phyloP scores from a whole-genome alignment of 2,329 filamentous ascomycete species.

The Fusarium lateritium region DNA sequence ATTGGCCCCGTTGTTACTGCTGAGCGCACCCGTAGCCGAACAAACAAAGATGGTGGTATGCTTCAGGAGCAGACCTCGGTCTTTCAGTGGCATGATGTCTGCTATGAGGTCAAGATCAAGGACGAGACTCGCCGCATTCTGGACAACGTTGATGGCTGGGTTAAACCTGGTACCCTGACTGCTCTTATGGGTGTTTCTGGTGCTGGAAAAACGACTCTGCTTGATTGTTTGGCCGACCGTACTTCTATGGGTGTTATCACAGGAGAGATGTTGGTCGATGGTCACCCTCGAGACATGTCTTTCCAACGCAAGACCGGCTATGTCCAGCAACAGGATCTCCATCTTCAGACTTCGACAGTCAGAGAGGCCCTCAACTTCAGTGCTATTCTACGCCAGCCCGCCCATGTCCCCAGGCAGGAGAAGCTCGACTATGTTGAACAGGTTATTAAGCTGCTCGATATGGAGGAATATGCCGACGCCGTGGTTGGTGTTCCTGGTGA shows the following conservation, averaged over 20 bases:
- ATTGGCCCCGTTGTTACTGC: constrained; percentile 65
- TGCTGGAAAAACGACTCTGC: constrained; percentile 93
- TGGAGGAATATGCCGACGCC: constrained; percentile 91
- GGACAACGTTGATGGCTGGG: constrained; percentile 91
- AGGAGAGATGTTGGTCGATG: constrained; percentile 82
- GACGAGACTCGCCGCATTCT: constrained; percentile 80
- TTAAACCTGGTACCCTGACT: constrained; percentile 91
- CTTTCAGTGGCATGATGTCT: constrained; percentile 89
- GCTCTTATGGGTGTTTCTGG: constrained; percentile 93
- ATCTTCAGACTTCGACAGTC: constrained; percentile 86
- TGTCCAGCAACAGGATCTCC: constrained; percentile 93
- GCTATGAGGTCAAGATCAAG: constrained; percentile 85
- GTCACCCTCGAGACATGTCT: constrained; percentile 78
- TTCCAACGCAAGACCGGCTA: constrained; percentile 96
- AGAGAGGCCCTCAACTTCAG: constrained; percentile 91
- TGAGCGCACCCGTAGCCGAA: constrained; percentile 55
- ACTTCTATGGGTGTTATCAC: constrained; percentile 90
- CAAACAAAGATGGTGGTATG: constrained; percentile 60
- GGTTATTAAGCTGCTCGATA: constrained; percentile 90
- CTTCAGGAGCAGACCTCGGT: constrained; percentile 76
- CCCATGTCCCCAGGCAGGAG: constrained; percentile 77
- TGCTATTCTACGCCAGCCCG: constrained; percentile 87
- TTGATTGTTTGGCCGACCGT: constrained; percentile 88
- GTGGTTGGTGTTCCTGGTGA: constrained; percentile 92
- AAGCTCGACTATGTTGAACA: constrained; percentile 92